Evolutionary conservation across 2,329 filamentous ascomycete species (phyloP), one percentile per base, ranked within the genome.

Genomic region (Fusarium mangiferae): DNA sequence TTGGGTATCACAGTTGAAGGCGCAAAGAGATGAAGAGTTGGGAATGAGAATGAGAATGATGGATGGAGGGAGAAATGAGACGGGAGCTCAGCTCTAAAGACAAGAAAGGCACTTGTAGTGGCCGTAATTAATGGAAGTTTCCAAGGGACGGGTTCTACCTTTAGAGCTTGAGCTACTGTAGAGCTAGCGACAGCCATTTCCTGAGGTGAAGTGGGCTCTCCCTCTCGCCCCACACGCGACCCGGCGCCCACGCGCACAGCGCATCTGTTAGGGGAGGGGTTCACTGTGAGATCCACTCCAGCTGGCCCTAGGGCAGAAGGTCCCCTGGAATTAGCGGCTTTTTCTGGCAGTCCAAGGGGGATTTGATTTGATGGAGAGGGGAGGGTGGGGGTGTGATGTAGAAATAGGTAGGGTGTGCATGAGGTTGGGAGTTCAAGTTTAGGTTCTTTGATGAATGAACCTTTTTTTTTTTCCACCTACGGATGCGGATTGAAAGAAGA

Each of bases 101-200:
- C 48, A 48, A 61, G 35, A 33, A 11, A 52, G 65, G 38, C 48
- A 56, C 55, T 55, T 65, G 59, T n/a, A 70, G 51, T 44, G 39
- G 38, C 22, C 35, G 61, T 71, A 67, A 71, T 71, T 71, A 66
- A 71, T 71, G 67, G 62, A 71, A 71, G 67, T 70, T 70, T 70
- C 67, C 66, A 59, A 70, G 66, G 59, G 67, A 70, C 67, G 67
- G 67, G 67, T 70, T 54, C 59, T 57, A 49, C 66, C 59, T 48
- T 70, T 70, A 33, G 51, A 68, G 64, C 66, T 69, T 57, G 33
- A 58, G 59, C 66, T 70, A n/a, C n/a, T n/a, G n/a, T n/a, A 70
- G 33, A 10, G 28, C 28, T 30, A 30, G 28, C 9, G 28, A 30
- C 28, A 30, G 28, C 28, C 28, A 30, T 30, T 30, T 30, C 28